Evolutionary conservation across 768 basidiomycete species (phyloP).

Genomic region (Tylopilus subfusipes): DNA sequence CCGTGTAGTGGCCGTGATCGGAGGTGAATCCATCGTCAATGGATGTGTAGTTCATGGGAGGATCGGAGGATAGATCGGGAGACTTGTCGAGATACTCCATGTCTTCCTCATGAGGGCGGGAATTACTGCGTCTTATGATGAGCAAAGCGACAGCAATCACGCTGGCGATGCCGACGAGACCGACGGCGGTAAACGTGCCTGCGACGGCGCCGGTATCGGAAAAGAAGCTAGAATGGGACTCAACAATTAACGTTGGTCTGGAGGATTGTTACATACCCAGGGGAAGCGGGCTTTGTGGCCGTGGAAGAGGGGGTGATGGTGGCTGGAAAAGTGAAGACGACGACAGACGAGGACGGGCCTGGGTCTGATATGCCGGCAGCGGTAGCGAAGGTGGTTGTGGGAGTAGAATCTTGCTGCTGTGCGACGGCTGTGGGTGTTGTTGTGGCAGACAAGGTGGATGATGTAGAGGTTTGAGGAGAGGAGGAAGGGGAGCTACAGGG

Average conservation of each 20-base stretch:
- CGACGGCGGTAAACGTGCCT: slow-evolving; percentile 42
- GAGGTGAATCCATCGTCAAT: slow-evolving; percentile 16
- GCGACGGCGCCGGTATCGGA: slow-evolving; percentile 45
- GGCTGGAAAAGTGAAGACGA: background rate
- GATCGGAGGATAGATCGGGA: slow-evolving; percentile 6
- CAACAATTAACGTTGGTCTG: background rate
- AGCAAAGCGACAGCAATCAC: slow-evolving; percentile 29
- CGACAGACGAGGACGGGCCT: background rate
- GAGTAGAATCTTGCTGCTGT: background rate
- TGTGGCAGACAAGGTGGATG: slow-evolving; percentile 2
- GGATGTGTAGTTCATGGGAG: slow-evolving; percentile 10
- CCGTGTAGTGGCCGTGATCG: slow-evolving; percentile 23
- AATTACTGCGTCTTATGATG: slow-evolving; percentile 30
- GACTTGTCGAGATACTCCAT: slow-evolving; percentile 28
- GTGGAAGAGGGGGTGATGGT: slow-evolving; percentile 14
- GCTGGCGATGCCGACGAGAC: slow-evolving; percentile 33
- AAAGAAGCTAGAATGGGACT: slow-evolving; percentile 38
- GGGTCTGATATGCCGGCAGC: background rate
- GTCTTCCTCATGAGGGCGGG: slow-evolving; percentile 25
- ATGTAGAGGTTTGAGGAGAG: background rate
- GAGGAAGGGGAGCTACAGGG: background rate
- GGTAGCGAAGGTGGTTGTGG: background rate
- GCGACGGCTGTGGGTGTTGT: background rate
- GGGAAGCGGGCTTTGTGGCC: slow-evolving; percentile 14
- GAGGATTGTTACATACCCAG: slow-evolving; percentile 13